Base-by-base conservation (phyloP, 2,329 filamentous ascomycete genomes). In the Trichoderma oligosporum region DNA sequence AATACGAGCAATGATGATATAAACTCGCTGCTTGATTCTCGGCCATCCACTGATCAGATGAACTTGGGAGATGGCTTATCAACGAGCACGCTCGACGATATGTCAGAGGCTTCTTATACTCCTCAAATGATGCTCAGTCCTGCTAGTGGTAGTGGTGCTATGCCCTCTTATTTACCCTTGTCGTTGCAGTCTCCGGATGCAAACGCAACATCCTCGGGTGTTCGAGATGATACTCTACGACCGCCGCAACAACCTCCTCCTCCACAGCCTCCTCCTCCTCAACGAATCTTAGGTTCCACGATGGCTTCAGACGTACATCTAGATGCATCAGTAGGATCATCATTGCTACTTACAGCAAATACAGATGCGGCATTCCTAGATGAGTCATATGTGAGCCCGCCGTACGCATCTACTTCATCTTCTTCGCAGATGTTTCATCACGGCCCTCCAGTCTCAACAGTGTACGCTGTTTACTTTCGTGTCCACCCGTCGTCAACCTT, bases 391-490 rank as follows among this genome's bases (percentile, higher is more conserved):
- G 64, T 68, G 7, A 63, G 68, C 9, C 69, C 68, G 14, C 70
- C 67, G 16, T 66, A 66, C 39, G 45, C 63, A 14, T 47, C 64
- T 12, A 47, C 68, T 9, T 53, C 66, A 27, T 42, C 67, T 4
- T 46, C 65, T 14, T 60, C 61, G 36, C 52, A 66, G 14, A 63
- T 65, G 18, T 69, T 64, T 56, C 66, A 64, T 35, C 60, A 61
- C 42, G 58, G 63, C 7, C 57, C 60, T 7, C 55, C 67, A 2
- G 44, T 65, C 11, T 53, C 66, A 9, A 51, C 64, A 9, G 62
- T 66, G 0, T 79, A 84, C 39, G 79, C 85, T 2, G 79, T 88
- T 11, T 91, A 85, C 71, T 81, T 92, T 62, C 83, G 86, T n/a
- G 77, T 89, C 4, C 82, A 88, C 62, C 80, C 82, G 0, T 76